Base-by-base conservation (phyloP, 2,329 filamentous ascomycete species). In the Neodidymelliopsis sp. region DNA sequence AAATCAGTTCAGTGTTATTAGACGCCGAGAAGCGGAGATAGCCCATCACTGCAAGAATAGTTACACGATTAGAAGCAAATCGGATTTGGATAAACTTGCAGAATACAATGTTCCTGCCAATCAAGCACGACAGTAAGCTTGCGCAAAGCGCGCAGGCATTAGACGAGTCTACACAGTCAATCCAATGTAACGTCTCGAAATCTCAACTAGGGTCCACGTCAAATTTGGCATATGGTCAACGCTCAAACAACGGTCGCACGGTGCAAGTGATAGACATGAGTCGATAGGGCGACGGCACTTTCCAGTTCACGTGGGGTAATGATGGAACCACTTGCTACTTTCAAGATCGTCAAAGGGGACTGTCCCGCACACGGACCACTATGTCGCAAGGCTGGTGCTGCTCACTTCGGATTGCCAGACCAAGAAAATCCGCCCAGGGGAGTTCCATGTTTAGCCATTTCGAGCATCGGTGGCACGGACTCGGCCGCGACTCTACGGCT, bases 161-260 rank as follows among this genome's bases (percentile, higher is more conserved):
- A 22, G 20, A 36, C 33, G 27, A 22, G 25, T 25, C 31, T 7
- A 30, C 19, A 31, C 20, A 29, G 36, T 40, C 25, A 45, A 33
- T 43, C 28, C 23, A 44, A 39, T 35, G 33, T 39, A 35, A 35
- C 24, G 13, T 18, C 13, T 35, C 13, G 10, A 43, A 20, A 23
- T 38, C 33, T 23, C 28, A 50, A 31, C 47, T 22, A 30, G 25
- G 24, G 15, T 45, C 24, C 7, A n/a, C 4, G 18, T 18, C 30
- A 27, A 27, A 45, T 40, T 22, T 44, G 23, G 35, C 29, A 36
- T 10, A 28, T 23, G 31, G 40, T 31, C 24, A 44, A 40, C 47
- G 35, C 40, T 45, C 47, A 45, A 45, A 41, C 29, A 45, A 50
- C 40, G 40, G 47, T 23, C 30, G 47, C 40, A 45, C 47, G 47